Percentiles rank a stretch among this genome's conserved stretches.
Evolutionary conservation across 768 basidiomycete species (phyloP).

Genomic region (Serendipita indica): DNA sequence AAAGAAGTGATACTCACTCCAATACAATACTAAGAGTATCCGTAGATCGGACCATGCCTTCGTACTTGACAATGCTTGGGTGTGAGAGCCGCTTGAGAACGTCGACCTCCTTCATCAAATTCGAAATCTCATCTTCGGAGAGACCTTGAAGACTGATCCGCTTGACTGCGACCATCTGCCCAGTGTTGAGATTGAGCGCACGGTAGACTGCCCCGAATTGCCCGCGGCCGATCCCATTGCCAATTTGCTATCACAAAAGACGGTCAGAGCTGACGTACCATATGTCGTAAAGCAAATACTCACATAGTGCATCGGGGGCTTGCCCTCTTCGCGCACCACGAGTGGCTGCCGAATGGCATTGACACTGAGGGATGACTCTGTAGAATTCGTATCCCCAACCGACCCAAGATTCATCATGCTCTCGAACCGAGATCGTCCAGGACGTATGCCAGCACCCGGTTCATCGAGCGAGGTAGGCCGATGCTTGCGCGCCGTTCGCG

Average conservation of each 20-base stretch:
- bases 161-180: slow-evolving; percentile 99
- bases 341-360: slow-evolving; percentile 51
- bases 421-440: slow-evolving; percentile 47
- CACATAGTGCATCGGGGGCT: slow-evolving; percentile 66
- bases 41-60: slow-evolving; percentile 84
- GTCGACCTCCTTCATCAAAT: slow-evolving; percentile 90
- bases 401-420: slow-evolving; percentile 54
- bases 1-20: slow-evolving; percentile 46
- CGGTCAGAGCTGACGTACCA: slow-evolving; percentile 13
- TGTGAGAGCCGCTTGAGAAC: slow-evolving; percentile 81
- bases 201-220: slow-evolving; percentile 96
- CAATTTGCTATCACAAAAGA: slow-evolving; percentile 59
- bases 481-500: slow-evolving; percentile 33
- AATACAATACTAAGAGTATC: slow-evolving; percentile 84
- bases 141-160: slow-evolving; percentile 81
- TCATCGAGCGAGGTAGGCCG: slow-evolving; percentile 60
- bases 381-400: slow-evolving; percentile 49
- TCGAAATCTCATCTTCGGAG: slow-evolving; percentile 77
- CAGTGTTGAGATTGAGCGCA: slow-evolving; percentile 83
- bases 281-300: slow-evolving; percentile 24
- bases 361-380: slow-evolving; percentile 41
- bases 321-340: slow-evolving; percentile 68
- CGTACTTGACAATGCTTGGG: slow-evolving; percentile 94
- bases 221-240: slow-evolving; percentile 91
- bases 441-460: slow-evolving; percentile 31